A percentile compares a stretch with the other conserved stretches of the same genome.
Conservation (phyloP, 2,329 filamentous ascomycete species). For the Ustilaginoidea virens region DNA sequence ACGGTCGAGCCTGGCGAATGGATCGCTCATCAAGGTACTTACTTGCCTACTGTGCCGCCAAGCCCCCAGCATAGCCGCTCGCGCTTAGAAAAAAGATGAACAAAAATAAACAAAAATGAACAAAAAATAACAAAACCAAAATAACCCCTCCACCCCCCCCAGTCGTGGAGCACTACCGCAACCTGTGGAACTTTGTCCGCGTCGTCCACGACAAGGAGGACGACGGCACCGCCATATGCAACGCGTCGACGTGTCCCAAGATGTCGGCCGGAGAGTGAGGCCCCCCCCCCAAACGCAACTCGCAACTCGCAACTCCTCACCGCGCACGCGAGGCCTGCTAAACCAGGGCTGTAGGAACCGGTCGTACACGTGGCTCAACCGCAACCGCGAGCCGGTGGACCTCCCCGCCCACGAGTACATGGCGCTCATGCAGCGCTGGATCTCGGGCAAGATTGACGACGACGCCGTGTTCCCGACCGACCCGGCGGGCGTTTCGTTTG, state of each 20-base stretch:
- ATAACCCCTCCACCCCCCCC: conserved; percentile 17
- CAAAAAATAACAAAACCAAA: not conserved
- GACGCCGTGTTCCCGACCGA: conserved; percentile 74
- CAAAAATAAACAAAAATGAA: not conserved
- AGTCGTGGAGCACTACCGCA: conserved; percentile 82
- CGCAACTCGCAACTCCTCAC: no score
- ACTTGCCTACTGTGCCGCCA: not conserved
- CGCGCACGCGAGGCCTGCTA: not conserved
- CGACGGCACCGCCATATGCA: conserved; percentile 66
- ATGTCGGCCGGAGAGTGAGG: conserved; percentile 80
- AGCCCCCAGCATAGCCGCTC: not conserved
- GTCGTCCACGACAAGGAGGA: conserved; percentile 78
- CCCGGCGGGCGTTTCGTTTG: conserved; percentile 45
- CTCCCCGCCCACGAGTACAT: conserved; percentile 83
- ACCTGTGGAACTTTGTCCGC: conserved; percentile 77
- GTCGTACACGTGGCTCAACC: conserved; percentile 89
- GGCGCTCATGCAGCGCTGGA: conserved; percentile 85
- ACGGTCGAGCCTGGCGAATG: conserved; percentile 90
- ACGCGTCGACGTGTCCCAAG: conserved; percentile 65
- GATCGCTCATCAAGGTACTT: conserved; percentile 85
- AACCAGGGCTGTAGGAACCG: conserved; percentile 43
- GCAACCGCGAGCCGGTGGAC: conserved; percentile 56
- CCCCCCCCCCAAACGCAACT: no score
- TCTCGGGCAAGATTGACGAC: conserved; percentile 81
- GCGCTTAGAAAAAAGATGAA: not conserved